Conservation (phyloP, 2,329 filamentous ascomycete species). For the Chaetothyriales sp. region DNA sequence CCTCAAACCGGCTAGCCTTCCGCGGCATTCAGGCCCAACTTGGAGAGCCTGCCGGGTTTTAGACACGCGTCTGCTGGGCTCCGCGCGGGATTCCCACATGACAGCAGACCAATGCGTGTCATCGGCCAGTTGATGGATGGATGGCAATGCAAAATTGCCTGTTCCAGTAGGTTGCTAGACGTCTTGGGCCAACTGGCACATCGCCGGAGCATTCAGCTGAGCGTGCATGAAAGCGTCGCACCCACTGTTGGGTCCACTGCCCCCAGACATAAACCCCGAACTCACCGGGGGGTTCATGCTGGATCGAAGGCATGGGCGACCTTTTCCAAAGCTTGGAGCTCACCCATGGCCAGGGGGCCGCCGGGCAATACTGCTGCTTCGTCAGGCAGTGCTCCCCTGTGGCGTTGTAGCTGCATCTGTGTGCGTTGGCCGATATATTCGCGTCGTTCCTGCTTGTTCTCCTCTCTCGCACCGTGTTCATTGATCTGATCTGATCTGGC, state of each 20-base stretch:
- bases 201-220: background rate
- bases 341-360: slow-evolving; percentile 10
- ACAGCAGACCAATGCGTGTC: slow-evolving; percentile 10
- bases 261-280: too few relatives aligned
- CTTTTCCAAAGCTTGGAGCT: slow-evolving; percentile 17
- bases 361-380: slow-evolving; percentile 7
- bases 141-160: background rate
- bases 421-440: slow-evolving; percentile 75
- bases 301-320: slow-evolving; percentile 16
- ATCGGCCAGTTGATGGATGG: slow-evolving; percentile 1
- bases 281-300: slow-evolving; percentile 3
- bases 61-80: background rate
- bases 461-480: slow-evolving; percentile 27
- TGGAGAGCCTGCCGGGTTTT: background rate
- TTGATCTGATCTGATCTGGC: slow-evolving; percentile 17
- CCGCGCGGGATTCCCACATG: slow-evolving; percentile 6
- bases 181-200: background rate
- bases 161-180: background rate
- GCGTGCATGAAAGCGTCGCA: background rate
- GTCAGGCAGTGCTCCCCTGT: slow-evolving; percentile 17
- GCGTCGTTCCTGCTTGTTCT: slow-evolving; percentile 54
- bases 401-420: slow-evolving; percentile 55
- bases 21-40: background rate
- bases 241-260: background rate
- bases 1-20: slow-evolving; percentile 7